phyloP scores from a whole-genome alignment of 1,284 basidiomycete genomes.

The Lignosus rhinocerotis region DNA sequence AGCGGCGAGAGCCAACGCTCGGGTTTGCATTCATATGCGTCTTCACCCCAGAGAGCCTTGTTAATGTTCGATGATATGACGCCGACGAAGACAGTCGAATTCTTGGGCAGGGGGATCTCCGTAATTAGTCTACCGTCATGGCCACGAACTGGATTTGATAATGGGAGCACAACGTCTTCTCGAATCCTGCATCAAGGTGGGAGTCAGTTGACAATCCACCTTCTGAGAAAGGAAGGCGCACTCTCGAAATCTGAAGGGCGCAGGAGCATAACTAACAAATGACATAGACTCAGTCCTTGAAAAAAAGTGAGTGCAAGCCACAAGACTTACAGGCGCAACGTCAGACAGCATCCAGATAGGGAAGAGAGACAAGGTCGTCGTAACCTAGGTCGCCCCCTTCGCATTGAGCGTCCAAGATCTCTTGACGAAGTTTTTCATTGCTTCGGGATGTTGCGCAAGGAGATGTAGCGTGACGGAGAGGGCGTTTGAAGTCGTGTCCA shows the following conservation, averaged over 20 bases:
- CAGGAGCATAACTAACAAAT: constrained; percentile 12
- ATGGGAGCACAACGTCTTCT: constrained; percentile 16
- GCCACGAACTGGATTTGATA: constrained; percentile 15
- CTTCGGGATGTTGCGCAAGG: constrained; percentile 11
- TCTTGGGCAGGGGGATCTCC: constrained; percentile 15
- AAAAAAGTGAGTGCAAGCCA: background rate
- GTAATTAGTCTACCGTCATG: constrained; percentile 13
- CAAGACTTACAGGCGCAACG: constrained; percentile 21
- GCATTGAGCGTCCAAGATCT: constrained; percentile 23
- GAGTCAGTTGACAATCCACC: background rate
- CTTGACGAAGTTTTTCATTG: constrained; percentile 13
- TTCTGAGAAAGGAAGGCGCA: background rate
- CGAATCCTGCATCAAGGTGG: constrained; percentile 3
- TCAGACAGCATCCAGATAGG: constrained; percentile 36
- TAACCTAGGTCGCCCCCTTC: constrained; percentile 20
- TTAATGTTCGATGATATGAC: constrained; percentile 14
- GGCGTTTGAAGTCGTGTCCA: constrained; percentile 21
- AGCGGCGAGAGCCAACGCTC: constrained; percentile 19
- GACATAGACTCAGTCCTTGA: background rate
- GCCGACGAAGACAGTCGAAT: constrained; percentile 15
- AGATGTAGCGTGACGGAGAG: constrained; percentile 13
- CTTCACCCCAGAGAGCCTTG: constrained; percentile 16
- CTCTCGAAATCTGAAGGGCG: constrained; percentile 17
- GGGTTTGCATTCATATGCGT: constrained; percentile 19
- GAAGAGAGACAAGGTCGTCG: constrained; percentile 32